Evolutionary conservation across 2,329 filamentous ascomycete species (phyloP).

Genomic region (Dendryphion nanum): DNA sequence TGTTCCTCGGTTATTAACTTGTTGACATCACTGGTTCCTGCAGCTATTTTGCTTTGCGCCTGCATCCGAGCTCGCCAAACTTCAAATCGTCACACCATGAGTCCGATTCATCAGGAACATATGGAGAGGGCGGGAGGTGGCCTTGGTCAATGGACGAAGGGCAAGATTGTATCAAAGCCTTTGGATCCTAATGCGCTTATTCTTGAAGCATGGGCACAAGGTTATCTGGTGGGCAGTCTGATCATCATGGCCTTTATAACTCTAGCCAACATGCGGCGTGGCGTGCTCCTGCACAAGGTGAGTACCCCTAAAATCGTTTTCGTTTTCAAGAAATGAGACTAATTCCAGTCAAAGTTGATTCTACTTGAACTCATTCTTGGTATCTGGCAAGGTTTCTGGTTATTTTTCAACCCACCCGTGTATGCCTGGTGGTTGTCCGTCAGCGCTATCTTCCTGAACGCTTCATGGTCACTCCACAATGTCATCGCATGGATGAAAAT

Average conservation of each 20-base stretch:
- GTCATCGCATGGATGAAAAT: slow-evolving; percentile 68
- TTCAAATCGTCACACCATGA: no score
- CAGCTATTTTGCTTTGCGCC: neutral
- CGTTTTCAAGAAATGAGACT: slow-evolving; percentile 13
- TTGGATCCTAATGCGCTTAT: slow-evolving; percentile 32
- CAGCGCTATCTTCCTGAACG: slow-evolving; percentile 60
- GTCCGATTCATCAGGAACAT: slow-evolving; percentile 5
- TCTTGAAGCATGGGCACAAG: slow-evolving; percentile 42
- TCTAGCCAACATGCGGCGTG: slow-evolving; percentile 49
- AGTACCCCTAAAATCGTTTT: slow-evolving; percentile 4
- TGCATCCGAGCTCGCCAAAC: no score
- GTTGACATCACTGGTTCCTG: slow-evolving; percentile 20
- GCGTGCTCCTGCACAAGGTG: slow-evolving; percentile 49
- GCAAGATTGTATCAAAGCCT: slow-evolving; percentile 27
- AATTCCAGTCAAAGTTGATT: slow-evolving; percentile 37
- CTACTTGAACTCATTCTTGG: slow-evolving; percentile 55
- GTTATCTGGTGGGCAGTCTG: slow-evolving; percentile 42
- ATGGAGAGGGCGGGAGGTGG: slow-evolving; percentile 17
- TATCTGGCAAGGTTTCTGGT: slow-evolving; percentile 58
- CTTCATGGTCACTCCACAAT: slow-evolving; percentile 65
- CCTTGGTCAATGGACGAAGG: no score
- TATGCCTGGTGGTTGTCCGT: slow-evolving; percentile 65
- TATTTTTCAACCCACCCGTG: slow-evolving; percentile 55
- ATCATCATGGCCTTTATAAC: slow-evolving; percentile 50
- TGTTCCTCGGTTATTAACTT: neutral